phyloP scores from a whole-genome alignment of 2,329 filamentous ascomycete species.

The Ceratocystis diversiconidia region DNA sequence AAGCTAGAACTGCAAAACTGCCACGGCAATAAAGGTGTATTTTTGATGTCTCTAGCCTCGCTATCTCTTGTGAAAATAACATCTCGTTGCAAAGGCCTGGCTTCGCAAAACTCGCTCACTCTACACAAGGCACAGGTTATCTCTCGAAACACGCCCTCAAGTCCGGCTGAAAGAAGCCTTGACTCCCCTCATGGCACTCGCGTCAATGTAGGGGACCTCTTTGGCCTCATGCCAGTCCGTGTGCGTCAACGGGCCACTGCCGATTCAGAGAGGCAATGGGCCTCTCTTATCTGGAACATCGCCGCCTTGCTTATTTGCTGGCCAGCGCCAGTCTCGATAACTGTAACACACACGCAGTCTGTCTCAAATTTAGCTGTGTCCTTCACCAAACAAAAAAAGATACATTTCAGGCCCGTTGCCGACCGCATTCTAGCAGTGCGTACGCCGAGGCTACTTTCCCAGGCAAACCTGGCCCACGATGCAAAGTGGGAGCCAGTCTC shows the following conservation, averaged over 20 bases:
- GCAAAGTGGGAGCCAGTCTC: conserved; percentile 56
- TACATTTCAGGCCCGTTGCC: conserved; percentile 1
- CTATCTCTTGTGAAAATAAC: conserved; percentile 64
- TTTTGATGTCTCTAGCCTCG: conserved; percentile 61
- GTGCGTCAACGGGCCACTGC: conserved; percentile 58
- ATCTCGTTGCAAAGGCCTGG: conserved; percentile 50
- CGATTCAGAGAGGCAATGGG: conserved; percentile 49
- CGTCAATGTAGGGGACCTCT: conserved; percentile 64
- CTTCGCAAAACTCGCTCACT: conserved; percentile 49
- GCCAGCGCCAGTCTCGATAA: conserved; percentile 41
- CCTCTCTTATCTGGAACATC: conserved; percentile 42
- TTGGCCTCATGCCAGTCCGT: conserved; percentile 80
- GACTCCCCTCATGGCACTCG: conserved; percentile 55
- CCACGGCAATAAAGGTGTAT: conserved; percentile 59
- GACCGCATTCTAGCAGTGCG: conserved; percentile 18
- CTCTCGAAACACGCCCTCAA: conserved; percentile 47
- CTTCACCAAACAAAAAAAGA: not conserved
- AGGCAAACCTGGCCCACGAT: conserved; percentile 42
- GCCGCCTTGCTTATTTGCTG: conserved; percentile 58
- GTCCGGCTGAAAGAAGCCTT: conserved; percentile 41
- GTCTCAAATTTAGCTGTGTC: not conserved
- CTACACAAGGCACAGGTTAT: conserved; percentile 57
- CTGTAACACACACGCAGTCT: conserved; percentile 26
- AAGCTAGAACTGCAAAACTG: conserved; percentile 19
- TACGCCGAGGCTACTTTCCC: conserved; percentile 42